These are phyloP conservation scores for Ophiostoma ips DNA, from an alignment of 2,329 filamentous ascomycete genomes.

Conservation along the genomic window DNA sequence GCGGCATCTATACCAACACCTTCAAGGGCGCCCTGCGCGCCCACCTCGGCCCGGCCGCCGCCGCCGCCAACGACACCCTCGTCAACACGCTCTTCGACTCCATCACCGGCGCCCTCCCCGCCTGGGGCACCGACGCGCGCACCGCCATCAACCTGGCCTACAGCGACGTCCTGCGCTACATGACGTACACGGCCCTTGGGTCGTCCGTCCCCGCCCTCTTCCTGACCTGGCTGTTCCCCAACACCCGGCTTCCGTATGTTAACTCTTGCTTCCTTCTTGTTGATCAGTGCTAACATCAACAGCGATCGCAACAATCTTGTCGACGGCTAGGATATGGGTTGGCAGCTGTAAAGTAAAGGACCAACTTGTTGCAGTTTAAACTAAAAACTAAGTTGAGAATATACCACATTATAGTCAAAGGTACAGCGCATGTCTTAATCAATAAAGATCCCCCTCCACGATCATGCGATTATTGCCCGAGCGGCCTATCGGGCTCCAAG, in stretches of 20 bases:
- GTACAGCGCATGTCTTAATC: no score
- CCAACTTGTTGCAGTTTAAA: no score
- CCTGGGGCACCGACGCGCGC: conserved; percentile 26
- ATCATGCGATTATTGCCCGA: no score
- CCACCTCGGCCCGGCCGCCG: not conserved
- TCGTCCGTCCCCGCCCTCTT: conserved; percentile 14
- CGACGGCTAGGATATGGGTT: not conserved
- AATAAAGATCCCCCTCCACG: no score
- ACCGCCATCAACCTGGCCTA: conserved; percentile 27
- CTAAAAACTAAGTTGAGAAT: no score
- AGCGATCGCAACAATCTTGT: not conserved
- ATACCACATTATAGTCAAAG: no score
- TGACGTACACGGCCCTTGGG: conserved; percentile 17
- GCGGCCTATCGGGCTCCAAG: conserved; percentile 6
- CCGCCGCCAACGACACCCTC: not conserved
- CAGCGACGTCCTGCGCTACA: conserved; percentile 17
- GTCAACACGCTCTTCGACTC: conserved; percentile 27
- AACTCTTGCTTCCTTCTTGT: not conserved
- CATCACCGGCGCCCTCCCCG: conserved; percentile 27
- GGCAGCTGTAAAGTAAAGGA: not conserved
- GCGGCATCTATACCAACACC: conserved; percentile 3
- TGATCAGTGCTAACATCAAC: not conserved
- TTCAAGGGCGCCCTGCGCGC: not conserved
- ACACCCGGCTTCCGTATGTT: conserved; percentile 5
- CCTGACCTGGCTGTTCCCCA: conserved; percentile 15